phyloP scores from a whole-genome alignment of 2,329 filamentous ascomycete genomes.

The Trichoderma breve region DNA sequence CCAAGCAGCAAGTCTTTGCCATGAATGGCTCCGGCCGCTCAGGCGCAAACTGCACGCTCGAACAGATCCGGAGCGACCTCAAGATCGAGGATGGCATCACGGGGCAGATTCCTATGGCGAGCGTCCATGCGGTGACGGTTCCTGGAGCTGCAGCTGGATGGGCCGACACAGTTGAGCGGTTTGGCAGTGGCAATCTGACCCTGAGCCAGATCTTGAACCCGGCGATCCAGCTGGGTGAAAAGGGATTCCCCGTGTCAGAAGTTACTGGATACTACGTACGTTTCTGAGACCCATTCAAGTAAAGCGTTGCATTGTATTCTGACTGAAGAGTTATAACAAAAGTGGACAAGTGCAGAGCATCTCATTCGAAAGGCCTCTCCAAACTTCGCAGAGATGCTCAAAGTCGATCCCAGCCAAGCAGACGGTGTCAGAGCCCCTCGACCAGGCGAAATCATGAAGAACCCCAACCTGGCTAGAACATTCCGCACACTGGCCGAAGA shows the following conservation, averaged over 20 bases:
- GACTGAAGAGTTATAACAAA: background rate
- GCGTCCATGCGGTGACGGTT: slow-evolving; percentile 78
- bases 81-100: slow-evolving; percentile 57
- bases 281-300: too few relatives aligned
- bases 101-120: slow-evolving; percentile 67
- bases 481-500: slow-evolving; percentile 75
- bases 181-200: slow-evolving; percentile 81
- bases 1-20: slow-evolving; percentile 75
- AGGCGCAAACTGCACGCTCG: slow-evolving; percentile 65
- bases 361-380: slow-evolving; percentile 71
- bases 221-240: slow-evolving; percentile 80
- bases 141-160: slow-evolving; percentile 91
- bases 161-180: slow-evolving; percentile 83
- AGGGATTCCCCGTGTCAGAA: slow-evolving; percentile 87
- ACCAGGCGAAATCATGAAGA: slow-evolving; percentile 85
- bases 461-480: slow-evolving; percentile 75
- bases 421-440: slow-evolving; percentile 72
- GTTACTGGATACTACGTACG: slow-evolving; percentile 67
- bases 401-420: slow-evolving; percentile 64
- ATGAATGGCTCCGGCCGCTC: slow-evolving; percentile 93
- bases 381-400: slow-evolving; percentile 85
- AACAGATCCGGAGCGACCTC: slow-evolving; percentile 67
- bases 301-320: background rate
- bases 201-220: slow-evolving; percentile 76
- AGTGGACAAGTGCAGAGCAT: slow-evolving; percentile 72